Evolutionary conservation across 805 yeast genomes (phyloP).

Genomic region (Kluyveromyces dobzhanskii): DNA sequence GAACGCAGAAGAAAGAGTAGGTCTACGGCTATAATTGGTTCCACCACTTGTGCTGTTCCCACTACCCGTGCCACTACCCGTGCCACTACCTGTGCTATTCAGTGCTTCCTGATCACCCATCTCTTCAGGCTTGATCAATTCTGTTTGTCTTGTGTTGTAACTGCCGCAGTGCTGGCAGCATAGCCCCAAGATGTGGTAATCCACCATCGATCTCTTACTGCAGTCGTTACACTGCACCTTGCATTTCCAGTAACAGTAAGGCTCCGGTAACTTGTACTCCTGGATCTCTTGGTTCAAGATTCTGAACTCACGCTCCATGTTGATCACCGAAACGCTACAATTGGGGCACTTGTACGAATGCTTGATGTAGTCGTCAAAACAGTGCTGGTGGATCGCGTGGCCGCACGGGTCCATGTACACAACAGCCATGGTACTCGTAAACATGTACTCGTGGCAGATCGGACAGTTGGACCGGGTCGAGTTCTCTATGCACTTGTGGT

Average conservation of each 20-base stretch:
- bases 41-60: too few species aligned
- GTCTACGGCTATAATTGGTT: too few species aligned
- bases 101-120: too few species aligned
- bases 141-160: slow-evolving; percentile 74
- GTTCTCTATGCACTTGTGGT: slow-evolving; percentile 78
- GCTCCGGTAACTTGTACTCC: slow-evolving; percentile 71
- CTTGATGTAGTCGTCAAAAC: slow-evolving; percentile 74
- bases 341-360: slow-evolving; percentile 88
- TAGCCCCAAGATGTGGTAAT: slow-evolving; percentile 78
- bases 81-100: too few species aligned
- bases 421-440: slow-evolving; percentile 71
- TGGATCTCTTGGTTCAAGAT: slow-evolving; percentile 77
- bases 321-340: slow-evolving; percentile 74
- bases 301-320: slow-evolving; percentile 84
- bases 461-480: slow-evolving; percentile 91
- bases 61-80: too few species aligned
- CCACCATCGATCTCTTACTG: slow-evolving; percentile 65
- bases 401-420: slow-evolving; percentile 88
- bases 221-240: slow-evolving; percentile 81
- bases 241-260: slow-evolving; percentile 68
- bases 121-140: slow-evolving; percentile 55
- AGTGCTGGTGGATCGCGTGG: slow-evolving; percentile 82
- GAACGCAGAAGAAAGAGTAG: background rate
- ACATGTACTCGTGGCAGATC: slow-evolving; percentile 85
- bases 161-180: slow-evolving; percentile 82